Percentiles rank a stretch among this genome's conserved stretches.
These are phyloP conservation scores for Trichophyton mentagrophytes DNA, from an alignment of 2,329 filamentous ascomycete species.

Conservation along the genomic window DNA sequence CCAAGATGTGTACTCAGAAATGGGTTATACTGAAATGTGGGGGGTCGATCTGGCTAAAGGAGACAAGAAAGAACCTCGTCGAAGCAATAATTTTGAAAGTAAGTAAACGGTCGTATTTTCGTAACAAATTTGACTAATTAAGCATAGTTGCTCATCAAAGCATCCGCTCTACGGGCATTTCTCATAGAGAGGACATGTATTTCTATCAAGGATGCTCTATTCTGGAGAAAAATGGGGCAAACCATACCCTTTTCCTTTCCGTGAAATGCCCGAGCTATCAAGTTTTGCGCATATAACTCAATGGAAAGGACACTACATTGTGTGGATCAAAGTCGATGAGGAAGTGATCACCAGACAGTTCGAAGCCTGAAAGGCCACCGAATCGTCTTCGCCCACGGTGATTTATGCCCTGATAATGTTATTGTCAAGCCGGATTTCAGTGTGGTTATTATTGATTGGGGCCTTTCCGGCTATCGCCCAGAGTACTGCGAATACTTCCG, in stretches of 20 bases:
- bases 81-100: constrained; percentile 7
- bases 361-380: constrained; percentile 12
- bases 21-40: constrained; percentile 1
- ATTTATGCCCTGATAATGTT: constrained; percentile 19
- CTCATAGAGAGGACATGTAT: background rate
- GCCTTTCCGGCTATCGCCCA: constrained; percentile 18
- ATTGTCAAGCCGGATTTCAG: constrained; percentile 16
- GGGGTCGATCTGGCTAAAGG: constrained; percentile 5
- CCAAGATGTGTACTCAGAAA: background rate
- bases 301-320: background rate
- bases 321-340: constrained; percentile 8
- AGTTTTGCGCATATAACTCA: constrained; percentile 3
- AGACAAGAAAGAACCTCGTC: background rate
- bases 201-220: background rate
- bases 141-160: background rate
- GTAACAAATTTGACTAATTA: background rate
- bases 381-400: constrained; percentile 18
- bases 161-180: background rate
- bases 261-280: background rate
- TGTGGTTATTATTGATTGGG: constrained; percentile 19
- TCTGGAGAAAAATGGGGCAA: background rate
- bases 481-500: constrained; percentile 18
- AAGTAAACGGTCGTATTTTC: background rate
- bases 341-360: constrained; percentile 13
- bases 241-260: background rate